A percentile compares a stretch with the other conserved stretches of the same genome.
Evolutionary conservation across 768 basidiomycete species (phyloP).

Genomic region (Kwoniella europaea): DNA sequence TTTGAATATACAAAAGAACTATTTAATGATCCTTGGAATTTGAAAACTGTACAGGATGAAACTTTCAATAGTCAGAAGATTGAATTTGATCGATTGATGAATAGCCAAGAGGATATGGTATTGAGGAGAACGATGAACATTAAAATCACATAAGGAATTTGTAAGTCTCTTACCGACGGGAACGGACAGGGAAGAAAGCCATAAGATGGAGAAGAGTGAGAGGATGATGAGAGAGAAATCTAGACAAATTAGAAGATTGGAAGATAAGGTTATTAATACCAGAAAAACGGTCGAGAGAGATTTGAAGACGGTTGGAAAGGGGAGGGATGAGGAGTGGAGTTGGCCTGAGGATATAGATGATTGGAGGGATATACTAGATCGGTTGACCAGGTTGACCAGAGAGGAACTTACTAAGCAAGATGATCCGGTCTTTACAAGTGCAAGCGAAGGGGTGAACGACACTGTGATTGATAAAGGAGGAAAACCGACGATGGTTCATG

Average conservation of each 20-base stretch:
- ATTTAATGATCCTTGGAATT: neutral
- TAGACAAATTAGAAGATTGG: neutral
- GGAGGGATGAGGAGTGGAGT: neutral
- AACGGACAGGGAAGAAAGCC: neutral
- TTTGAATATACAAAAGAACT: neutral
- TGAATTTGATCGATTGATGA: neutral
- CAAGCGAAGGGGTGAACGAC: no score
- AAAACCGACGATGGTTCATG: no score
- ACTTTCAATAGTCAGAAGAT: neutral
- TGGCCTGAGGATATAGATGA: neutral
- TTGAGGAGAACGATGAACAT: neutral
- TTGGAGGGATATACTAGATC: neutral
- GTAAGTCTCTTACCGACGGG: neutral
- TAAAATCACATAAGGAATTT: neutral
- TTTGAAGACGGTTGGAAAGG: neutral
- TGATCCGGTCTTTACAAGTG: neutral
- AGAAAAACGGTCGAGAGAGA: neutral
- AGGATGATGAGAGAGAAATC: neutral
- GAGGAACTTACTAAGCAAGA: neutral
- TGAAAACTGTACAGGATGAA: neutral
- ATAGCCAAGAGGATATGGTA: neutral
- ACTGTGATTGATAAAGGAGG: no score
- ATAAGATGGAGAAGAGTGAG: neutral
- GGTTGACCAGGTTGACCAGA: neutral
- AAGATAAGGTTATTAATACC: neutral